Conservation (phyloP, 805 yeast genomes). For the Millerozyma miso region DNA sequence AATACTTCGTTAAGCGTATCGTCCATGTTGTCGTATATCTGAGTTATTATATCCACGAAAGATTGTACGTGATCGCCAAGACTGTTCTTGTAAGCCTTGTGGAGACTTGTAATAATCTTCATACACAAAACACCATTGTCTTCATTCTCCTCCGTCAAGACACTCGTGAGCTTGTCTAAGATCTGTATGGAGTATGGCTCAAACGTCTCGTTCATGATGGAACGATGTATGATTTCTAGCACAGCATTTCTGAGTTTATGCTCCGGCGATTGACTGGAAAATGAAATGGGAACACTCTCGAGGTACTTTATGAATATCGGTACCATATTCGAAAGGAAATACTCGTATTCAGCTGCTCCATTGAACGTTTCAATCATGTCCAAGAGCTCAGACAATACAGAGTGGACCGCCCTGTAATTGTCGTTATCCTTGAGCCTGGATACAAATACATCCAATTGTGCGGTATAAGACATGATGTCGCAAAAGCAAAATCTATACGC, state of each 20-base stretch:
- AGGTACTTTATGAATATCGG: constrained; percentile 67
- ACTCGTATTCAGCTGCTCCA: constrained; percentile 76
- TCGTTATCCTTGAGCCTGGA: constrained; percentile 52
- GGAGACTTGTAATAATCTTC: constrained; percentile 80
- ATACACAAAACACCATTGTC: constrained; percentile 91
- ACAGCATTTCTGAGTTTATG: constrained; percentile 73
- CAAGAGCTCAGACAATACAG: constrained; percentile 74
- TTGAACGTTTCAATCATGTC: constrained; percentile 84
- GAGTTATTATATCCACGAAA: constrained; percentile 70
- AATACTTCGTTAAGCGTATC: constrained; percentile 70
- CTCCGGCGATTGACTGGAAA: constrained; percentile 60
- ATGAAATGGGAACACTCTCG: constrained; percentile 68
- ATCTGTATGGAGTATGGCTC: constrained; percentile 64
- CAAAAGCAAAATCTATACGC: background rate
- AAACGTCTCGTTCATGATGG: constrained; percentile 78
- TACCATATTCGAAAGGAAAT: constrained; percentile 62
- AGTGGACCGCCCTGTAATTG: constrained; percentile 59
- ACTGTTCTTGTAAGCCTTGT: constrained; percentile 72
- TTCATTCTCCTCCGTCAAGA: constrained; percentile 79
- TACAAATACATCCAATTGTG: constrained; percentile 67
- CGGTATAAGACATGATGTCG: constrained; percentile 41
- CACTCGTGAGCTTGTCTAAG: constrained; percentile 52
- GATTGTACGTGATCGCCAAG: constrained; percentile 70
- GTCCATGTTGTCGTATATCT: constrained; percentile 77
- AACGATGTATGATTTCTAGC: constrained; percentile 74